Conservation (phyloP, 352 stramenopile genomes). For the Globisporangium heterothallicum region DNA sequence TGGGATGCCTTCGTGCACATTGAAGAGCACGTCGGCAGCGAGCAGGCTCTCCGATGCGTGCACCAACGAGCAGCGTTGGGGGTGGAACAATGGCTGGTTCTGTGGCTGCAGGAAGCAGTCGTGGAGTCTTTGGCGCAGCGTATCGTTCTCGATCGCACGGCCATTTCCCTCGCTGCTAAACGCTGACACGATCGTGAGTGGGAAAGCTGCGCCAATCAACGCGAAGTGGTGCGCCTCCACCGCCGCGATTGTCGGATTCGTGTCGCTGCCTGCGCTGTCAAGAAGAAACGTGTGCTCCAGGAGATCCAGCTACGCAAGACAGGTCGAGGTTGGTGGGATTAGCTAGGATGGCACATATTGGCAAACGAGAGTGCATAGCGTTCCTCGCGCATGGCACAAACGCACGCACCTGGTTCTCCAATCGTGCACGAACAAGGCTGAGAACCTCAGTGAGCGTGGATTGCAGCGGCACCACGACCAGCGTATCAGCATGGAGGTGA, state of each 20-base stretch:
- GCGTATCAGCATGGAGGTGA: constrained; percentile 28
- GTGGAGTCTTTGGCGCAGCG: constrained; percentile 13
- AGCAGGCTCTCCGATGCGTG: constrained; percentile 23
- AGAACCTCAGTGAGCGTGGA: constrained; percentile 15
- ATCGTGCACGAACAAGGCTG: constrained; percentile 4
- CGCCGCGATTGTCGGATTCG: background rate
- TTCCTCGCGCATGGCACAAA: background rate
- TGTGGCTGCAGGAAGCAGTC: constrained; percentile 38
- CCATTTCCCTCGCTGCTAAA: constrained; percentile 7
- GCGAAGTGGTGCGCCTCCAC: constrained; percentile 42
- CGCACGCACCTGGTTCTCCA: constrained; percentile 17
- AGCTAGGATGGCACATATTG: no score
- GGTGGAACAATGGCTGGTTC: constrained; percentile 34
- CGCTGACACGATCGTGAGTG: constrained; percentile 27
- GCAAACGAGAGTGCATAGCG: no score
- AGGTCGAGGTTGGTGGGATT: no score
- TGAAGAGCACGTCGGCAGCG: constrained; percentile 49
- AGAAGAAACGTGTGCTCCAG: constrained; percentile 13
- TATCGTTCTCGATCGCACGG: constrained; percentile 13
- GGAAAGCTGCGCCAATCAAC: constrained; percentile 41
- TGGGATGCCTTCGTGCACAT: constrained; percentile 65
- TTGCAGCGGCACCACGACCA: constrained; percentile 30
- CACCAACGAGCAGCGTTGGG: constrained; percentile 34
- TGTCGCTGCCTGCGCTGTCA: no score
- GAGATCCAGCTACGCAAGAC: constrained; percentile 7